Conservation (phyloP, 805 yeast species). For the Isabelozyma pseudorhagii region DNA sequence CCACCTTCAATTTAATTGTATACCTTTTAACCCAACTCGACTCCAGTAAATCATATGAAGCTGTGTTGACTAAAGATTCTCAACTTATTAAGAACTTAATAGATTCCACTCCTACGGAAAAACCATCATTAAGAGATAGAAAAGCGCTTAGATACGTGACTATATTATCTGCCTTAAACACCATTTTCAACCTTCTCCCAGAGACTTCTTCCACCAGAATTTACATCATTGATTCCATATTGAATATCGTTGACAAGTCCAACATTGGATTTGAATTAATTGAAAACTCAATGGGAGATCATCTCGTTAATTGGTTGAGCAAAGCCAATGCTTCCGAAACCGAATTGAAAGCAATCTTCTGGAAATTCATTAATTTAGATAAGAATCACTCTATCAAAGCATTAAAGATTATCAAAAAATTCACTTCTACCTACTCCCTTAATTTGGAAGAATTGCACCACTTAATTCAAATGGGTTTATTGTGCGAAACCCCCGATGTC, state of each 20-base stretch:
- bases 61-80: constrained; percentile 21
- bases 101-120: constrained; percentile 30
- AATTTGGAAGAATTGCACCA: constrained; percentile 21
- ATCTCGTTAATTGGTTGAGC: constrained; percentile 34
- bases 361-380: constrained; percentile 38
- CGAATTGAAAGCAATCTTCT: constrained; percentile 28
- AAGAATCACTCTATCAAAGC: constrained; percentile 22
- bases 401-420: constrained; percentile 32
- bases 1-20: constrained; percentile 39
- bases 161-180: constrained; percentile 37
- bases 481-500: constrained; percentile 35
- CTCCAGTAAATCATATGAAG: constrained; percentile 14
- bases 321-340: constrained; percentile 27
- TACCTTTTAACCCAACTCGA: constrained; percentile 32
- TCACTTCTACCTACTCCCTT: constrained; percentile 25
- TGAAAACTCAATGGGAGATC: constrained; percentile 32
- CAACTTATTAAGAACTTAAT: constrained; percentile 24
- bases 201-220: constrained; percentile 28
- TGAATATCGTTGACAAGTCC: constrained; percentile 26
- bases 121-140: constrained; percentile 43
- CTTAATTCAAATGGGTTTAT: constrained; percentile 35
- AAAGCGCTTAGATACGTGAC: constrained; percentile 40
- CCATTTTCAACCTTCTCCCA: constrained; percentile 40
- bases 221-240: constrained; percentile 27
- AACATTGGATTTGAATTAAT: constrained; percentile 30